These are phyloP conservation scores for Aureobasidium musti DNA, from an alignment of 2,329 filamentous ascomycete genomes.

Conservation along the genomic window DNA sequence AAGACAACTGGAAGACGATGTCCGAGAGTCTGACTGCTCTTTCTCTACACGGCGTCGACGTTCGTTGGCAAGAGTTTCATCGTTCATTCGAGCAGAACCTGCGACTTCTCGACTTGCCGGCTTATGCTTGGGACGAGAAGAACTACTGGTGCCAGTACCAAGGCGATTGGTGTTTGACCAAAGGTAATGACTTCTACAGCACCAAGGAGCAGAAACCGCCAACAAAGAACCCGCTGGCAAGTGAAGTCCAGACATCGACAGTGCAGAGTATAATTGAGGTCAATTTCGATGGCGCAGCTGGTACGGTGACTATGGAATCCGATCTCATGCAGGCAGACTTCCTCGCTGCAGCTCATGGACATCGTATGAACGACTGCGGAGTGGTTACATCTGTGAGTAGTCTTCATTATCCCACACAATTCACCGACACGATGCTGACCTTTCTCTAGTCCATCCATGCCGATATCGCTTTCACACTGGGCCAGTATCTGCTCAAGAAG, in stretches of 20 bases:
- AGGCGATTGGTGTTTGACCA: conserved; percentile 40
- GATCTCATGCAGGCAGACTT: conserved; percentile 45
- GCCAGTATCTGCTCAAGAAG: not conserved
- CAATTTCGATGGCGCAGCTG: conserved; percentile 35
- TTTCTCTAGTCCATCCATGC: not conserved
- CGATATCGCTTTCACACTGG: not conserved
- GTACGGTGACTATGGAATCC: conserved; percentile 43
- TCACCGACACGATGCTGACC: too few species aligned
- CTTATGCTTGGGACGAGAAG: conserved; percentile 42
- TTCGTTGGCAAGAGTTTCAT: not conserved
- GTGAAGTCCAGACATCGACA: conserved; percentile 8
- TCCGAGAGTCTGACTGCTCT: not conserved
- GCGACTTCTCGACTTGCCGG: conserved; percentile 56
- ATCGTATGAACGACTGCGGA: conserved; percentile 40
- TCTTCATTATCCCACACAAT: too few species aligned
- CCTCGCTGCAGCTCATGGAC: conserved; percentile 45
- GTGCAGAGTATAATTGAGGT: conserved; percentile 46
- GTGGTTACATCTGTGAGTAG: not conserved
- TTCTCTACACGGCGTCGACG: not conserved
- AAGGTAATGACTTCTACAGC: conserved; percentile 31
- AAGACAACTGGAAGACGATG: not conserved
- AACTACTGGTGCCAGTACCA: conserved; percentile 45
- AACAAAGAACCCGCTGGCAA: not conserved
- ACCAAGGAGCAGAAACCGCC: not conserved
- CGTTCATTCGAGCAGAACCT: conserved; percentile 36